Conservation (phyloP, 345 rosid species). For the Pistacia vera region DNA sequence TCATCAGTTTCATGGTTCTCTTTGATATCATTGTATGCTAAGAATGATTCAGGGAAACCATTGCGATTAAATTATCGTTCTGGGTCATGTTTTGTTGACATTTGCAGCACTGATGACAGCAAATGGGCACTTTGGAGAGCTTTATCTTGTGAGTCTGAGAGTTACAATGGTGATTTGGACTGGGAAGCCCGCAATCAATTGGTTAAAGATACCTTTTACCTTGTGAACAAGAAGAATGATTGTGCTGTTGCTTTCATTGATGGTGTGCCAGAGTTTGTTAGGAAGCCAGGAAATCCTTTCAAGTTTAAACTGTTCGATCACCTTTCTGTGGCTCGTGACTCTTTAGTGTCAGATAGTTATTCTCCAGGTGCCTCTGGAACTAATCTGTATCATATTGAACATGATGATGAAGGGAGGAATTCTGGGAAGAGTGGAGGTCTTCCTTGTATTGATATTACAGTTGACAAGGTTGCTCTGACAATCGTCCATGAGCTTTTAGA, state of each 20-base stretch:
- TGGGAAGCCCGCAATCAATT: conserved; percentile 67
- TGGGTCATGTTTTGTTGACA: conserved; percentile 71
- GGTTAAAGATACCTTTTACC: conserved; percentile 64
- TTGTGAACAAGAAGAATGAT: conserved; percentile 81
- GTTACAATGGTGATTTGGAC: conserved; percentile 51
- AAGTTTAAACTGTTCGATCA: conserved; percentile 76
- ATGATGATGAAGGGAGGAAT: conserved; percentile 34
- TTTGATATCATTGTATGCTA: conserved; percentile 78
- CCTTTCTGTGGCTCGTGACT: conserved; percentile 30
- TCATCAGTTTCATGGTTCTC: conserved; percentile 83
- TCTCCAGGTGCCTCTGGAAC: conserved; percentile 31
- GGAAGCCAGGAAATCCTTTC: conserved; percentile 91
- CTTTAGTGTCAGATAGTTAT: conserved; percentile 26
- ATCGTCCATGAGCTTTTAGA: conserved; percentile 76
- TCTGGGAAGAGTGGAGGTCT: conserved; percentile 44
- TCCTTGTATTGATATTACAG: conserved; percentile 54
- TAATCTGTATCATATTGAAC: conserved; percentile 26
- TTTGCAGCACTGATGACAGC: conserved; percentile 58
- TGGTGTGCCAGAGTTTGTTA: conserved; percentile 81
- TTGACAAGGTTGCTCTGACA: conserved; percentile 61
- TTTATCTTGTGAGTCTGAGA: conserved; percentile 53
- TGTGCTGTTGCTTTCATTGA: conserved; percentile 75
- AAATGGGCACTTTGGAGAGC: conserved; percentile 68
- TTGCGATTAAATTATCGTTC: conserved; percentile 61
- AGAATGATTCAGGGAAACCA: conserved; percentile 68